Evolutionary conservation across 345 rosid species (phyloP).

Genomic region (Clausena lansium): DNA sequence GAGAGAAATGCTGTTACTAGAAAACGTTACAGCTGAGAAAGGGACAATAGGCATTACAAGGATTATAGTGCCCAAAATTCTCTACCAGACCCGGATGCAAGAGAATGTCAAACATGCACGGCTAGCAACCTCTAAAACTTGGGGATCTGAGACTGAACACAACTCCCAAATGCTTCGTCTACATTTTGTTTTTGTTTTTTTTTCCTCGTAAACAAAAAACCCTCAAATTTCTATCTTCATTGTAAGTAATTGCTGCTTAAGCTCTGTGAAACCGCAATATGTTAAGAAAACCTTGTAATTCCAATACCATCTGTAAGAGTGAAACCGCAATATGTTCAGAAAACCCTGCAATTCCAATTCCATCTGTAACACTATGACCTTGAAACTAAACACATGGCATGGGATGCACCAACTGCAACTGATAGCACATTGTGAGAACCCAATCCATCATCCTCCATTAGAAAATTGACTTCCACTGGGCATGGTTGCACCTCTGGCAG

Average conservation of each 20-base stretch:
- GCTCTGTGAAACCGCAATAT: background rate
- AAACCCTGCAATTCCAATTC: background rate
- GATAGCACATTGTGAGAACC: conserved; percentile 59
- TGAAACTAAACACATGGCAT: conserved; percentile 73
- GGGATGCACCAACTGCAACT: conserved; percentile 82
- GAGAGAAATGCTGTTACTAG: background rate
- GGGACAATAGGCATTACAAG: background rate
- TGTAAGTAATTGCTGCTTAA: background rate
- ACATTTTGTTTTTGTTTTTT: background rate
- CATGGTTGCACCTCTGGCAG: conserved; percentile 61
- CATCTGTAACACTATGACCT: conserved; percentile 36
- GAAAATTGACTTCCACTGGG: conserved; percentile 76
- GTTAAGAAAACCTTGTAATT: background rate
- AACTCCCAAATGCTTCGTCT: background rate
- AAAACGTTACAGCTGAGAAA: background rate
- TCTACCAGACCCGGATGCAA: background rate
- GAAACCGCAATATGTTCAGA: background rate
- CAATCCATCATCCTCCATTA: conserved; percentile 63
- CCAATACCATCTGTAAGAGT: background rate
- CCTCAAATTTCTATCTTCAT: background rate
- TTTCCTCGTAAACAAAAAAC: background rate
- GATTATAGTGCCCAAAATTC: background rate
- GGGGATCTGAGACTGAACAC: background rate
- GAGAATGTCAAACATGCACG: no score
- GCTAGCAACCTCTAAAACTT: background rate